Conservation (phyloP, 2,329 filamentous ascomycete genomes). For the Fusarium redolens region DNA sequence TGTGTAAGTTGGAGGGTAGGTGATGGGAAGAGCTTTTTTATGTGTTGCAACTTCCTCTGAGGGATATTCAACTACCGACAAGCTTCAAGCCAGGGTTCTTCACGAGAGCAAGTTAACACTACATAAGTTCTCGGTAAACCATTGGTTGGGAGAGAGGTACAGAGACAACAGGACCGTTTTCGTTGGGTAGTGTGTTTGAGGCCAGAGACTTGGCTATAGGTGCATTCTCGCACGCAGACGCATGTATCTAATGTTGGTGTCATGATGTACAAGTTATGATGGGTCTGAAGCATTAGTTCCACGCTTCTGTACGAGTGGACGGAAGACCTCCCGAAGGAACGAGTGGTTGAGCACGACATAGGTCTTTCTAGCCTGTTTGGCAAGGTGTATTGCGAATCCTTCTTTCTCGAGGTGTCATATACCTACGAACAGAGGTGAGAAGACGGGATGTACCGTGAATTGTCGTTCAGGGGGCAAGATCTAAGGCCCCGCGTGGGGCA, state of each 20-base stretch:
- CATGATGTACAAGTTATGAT: constrained; percentile 17
- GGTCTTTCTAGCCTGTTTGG: constrained; percentile 17
- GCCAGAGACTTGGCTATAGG: background rate
- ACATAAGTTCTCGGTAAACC: background rate
- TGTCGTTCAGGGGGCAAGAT: constrained; percentile 6
- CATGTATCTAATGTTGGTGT: constrained; percentile 20
- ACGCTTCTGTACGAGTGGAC: background rate
- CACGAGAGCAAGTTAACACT: constrained; percentile 9
- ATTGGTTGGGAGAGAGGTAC: background rate
- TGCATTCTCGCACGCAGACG: background rate
- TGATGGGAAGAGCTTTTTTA: constrained; percentile 28
- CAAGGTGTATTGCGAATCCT: constrained; percentile 4
- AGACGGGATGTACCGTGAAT: background rate
- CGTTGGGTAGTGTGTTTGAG: background rate
- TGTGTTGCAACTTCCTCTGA: background rate
- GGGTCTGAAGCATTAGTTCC: background rate
- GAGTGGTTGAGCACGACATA: constrained; percentile 9
- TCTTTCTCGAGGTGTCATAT: constrained; percentile 35
- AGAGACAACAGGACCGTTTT: background rate
- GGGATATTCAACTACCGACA: constrained; percentile 21
- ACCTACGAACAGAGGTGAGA: background rate
- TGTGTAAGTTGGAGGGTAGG: constrained; percentile 12
- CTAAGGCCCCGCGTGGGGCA: constrained; percentile 14
- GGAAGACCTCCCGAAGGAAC: too few relatives aligned
- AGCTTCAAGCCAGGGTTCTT: constrained; percentile 7